Base-by-base conservation (phyloP, 768 basidiomycete genomes). In the Sporobolomyces phaffii region DNA sequence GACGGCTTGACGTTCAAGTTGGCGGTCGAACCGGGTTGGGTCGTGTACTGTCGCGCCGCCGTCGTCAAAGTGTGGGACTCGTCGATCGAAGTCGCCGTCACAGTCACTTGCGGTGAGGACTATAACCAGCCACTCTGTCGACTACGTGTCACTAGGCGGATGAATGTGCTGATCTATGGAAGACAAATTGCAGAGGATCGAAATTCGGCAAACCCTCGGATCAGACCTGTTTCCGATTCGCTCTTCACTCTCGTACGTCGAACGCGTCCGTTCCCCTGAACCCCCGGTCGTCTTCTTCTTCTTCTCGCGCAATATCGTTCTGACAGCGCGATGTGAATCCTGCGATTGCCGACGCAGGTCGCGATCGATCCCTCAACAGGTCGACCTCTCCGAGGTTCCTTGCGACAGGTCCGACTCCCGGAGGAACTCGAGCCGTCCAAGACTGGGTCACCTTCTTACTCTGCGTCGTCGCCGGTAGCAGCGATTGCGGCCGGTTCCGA, bases 181-280 rank as follows among this genome's bases (percentile, higher is more conserved):
- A n/a, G n/a, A n/a, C n/a, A n/a, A n/a, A n/a, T n/a, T n/a, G n/a
- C 47, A 51, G 70, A 72, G 60, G 70, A 72, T 33, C 65, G 70
- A 29, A 72, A 72, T 47, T 57, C 70, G 36, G 18, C 29, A 2
- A 33, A n/a, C 14, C 65, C 70, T 6, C 18, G 17, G 5, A 28
- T 68, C 29, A n/a, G 65, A 7, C 50, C 64, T 14, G 66, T 72
- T 1, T 62, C 60, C 5, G 62, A 72, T 28, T 50, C 60, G 2
- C 67, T 72, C 54, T 64, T 72, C 54, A 64, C 65, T 5, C 53
- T 72, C 48, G 70, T 65, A 22, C 26, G 68, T 61, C 28, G 6
- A 6, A 5, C 24, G 5, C 26, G 13, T 49, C 11, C n/a, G n/a
- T n/a, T n/a, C n/a, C n/a, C n/a, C n/a, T n/a, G n/a, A n/a, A n/a